Conservation (phyloP, 208 protist species). For the Acanthamoeba royreba region DNA sequence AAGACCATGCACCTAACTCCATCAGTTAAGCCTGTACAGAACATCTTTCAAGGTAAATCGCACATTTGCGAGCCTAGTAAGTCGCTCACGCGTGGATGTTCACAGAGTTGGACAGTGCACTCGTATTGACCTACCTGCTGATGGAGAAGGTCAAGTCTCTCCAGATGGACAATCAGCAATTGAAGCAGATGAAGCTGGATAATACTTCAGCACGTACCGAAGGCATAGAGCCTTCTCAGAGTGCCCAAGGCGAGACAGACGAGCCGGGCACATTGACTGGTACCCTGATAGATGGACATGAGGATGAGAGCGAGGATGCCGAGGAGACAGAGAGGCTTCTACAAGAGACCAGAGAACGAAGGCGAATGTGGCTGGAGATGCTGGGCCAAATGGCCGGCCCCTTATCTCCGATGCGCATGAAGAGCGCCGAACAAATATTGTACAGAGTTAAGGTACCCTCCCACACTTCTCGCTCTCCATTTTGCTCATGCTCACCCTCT, state of each 20-base stretch:
- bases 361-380: neutral
- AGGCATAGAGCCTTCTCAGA: too few relatives aligned
- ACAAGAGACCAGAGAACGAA: neutral
- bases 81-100: neutral
- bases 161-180: neutral
- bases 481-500: neutral
- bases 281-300: neutral
- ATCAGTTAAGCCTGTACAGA: neutral
- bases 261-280: neutral
- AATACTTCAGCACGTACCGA: neutral
- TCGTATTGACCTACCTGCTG: neutral
- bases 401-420: neutral
- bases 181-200: neutral
- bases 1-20: neutral
- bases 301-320: neutral
- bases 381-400: neutral
- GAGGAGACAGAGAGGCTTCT: neutral
- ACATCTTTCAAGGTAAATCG: neutral
- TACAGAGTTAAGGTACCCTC: neutral
- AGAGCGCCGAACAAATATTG: neutral
- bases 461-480: too few relatives aligned
- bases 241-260: neutral
- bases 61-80: neutral
- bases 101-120: neutral
- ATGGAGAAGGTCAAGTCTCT: neutral